Evolutionary conservation across 2,329 filamentous ascomycete species (phyloP), one percentile per base, ranked within the genome.

Genomic region (Apiospora pterosperma): DNA sequence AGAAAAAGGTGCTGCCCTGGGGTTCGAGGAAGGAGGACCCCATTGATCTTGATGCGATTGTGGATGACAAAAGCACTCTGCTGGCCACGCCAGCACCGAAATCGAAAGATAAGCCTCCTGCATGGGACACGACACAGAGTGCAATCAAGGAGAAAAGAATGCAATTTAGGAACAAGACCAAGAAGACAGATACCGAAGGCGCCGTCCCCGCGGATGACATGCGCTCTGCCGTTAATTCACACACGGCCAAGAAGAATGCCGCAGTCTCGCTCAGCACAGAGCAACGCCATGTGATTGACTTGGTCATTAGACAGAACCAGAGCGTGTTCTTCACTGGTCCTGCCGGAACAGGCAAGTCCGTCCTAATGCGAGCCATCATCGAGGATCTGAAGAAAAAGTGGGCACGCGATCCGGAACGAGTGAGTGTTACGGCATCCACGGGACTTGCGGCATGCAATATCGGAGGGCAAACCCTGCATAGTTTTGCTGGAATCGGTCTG

Each of bases 281-380:
- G 75, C 96, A 99, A 77, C 85, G 88, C 66, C 88, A 92, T 65
- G 93, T 99, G 12, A 82, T 96, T 64, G 88, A 93, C 58, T 82
- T 97, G 23, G 95, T 99, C 11, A 85, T 93, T 8, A 86, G 96
- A 25, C 81, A 92, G 68, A 86, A 86, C 65, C 90, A 93, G 76
- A 98, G 95, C 71, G 94, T 97, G 2, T 99, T 99, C 81, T 99
- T 99, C 77, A 99, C 96, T 1, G 96, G 96, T 71, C 97, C 96
- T 65, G 96, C 96, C 65, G 93, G 91, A 83, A 97, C 96, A 5
- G 96, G 96, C 77, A 99, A 99, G 82, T 99, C 96, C 1, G 95
- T 99, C 4, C 80, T 99, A 64, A 93, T 99, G 85, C 88, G 94
- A 68, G 89, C 96, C 69, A 97, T 98, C 66, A 98, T 99, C 70